These are phyloP conservation scores for Dalbergia cochinchinensis DNA, from an alignment of 306 rosid species.

Conservation along the genomic window DNA sequence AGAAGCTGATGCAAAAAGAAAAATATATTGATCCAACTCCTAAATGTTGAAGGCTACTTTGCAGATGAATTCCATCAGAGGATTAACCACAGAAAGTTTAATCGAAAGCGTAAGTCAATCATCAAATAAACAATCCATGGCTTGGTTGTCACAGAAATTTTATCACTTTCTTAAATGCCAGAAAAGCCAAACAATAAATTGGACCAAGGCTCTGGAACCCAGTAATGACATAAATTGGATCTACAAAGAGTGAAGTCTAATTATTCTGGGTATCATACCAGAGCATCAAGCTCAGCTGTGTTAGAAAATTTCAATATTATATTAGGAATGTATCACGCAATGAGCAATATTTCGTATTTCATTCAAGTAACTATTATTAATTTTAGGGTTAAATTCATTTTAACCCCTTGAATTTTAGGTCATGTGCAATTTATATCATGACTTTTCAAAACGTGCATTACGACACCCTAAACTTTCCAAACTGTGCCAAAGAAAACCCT, in stretches of 20 bases:
- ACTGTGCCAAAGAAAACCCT: too few species aligned
- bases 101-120: conserved; percentile 28
- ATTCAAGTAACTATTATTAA: background rate
- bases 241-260: background rate
- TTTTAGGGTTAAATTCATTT: too few species aligned
- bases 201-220: background rate
- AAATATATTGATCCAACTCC: conserved; percentile 6
- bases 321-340: too few species aligned
- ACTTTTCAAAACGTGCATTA: too few species aligned
- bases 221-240: conserved; percentile 18
- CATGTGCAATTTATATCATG: too few species aligned
- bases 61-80: conserved; percentile 29
- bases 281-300: conserved; percentile 8
- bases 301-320: background rate
- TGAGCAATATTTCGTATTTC: conserved; percentile 17
- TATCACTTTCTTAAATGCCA: conserved; percentile 16
- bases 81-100: conserved; percentile 28
- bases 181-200: background rate
- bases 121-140: conserved; percentile 30
- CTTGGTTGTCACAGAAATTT: background rate
- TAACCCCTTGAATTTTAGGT: too few species aligned
- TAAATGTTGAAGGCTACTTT: conserved; percentile 37
- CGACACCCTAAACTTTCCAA: too few species aligned
- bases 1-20: conserved; percentile 28
- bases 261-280: background rate